These are phyloP conservation scores for Spathaspora sp. DNA, from an alignment of 805 yeast genomes.

Conservation along the genomic window DNA sequence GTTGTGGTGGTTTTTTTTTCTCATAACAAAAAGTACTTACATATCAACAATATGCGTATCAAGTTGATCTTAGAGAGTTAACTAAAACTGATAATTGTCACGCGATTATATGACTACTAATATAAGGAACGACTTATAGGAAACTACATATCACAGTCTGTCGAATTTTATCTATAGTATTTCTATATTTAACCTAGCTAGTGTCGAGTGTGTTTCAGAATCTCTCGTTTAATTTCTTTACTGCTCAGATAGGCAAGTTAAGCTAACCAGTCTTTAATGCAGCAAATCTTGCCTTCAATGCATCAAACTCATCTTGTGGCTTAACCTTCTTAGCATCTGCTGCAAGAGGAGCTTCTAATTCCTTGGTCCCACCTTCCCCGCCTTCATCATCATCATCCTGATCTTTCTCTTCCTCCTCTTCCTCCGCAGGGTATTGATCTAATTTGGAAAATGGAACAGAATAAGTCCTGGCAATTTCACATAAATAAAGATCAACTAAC, in stretches of 20 bases:
- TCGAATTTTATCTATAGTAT: too few species aligned
- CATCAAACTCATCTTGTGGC: slow-evolving; percentile 54
- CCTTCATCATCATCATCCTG: slow-evolving; percentile 28
- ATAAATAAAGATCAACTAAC: slow-evolving; percentile 65
- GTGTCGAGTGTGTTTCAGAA: too few species aligned
- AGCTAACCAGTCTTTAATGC: slow-evolving; percentile 45
- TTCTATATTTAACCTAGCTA: too few species aligned
- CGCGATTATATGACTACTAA: too few species aligned
- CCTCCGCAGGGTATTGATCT: slow-evolving; percentile 18
- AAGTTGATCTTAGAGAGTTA: too few species aligned
- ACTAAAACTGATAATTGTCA: too few species aligned
- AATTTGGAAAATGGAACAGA: slow-evolving; percentile 68
- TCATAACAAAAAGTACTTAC: neutral
- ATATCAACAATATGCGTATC: too few species aligned
- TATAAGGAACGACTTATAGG: too few species aligned
- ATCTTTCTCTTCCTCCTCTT: slow-evolving; percentile 12
- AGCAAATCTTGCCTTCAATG: slow-evolving; percentile 68
- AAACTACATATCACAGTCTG: too few species aligned
- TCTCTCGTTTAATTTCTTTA: too few species aligned
- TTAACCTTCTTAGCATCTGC: slow-evolving; percentile 22
- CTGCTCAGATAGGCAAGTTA: neutral
- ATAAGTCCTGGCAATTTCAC: slow-evolving; percentile 80
- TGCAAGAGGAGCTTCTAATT: slow-evolving; percentile 31
- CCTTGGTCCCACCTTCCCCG: slow-evolving; percentile 10
- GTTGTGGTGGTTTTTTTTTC: too few species aligned